These are phyloP conservation scores for Backusella sp. DNA, from an alignment of 192 early-diverging fungal genomes.

Conservation along the genomic window DNA sequence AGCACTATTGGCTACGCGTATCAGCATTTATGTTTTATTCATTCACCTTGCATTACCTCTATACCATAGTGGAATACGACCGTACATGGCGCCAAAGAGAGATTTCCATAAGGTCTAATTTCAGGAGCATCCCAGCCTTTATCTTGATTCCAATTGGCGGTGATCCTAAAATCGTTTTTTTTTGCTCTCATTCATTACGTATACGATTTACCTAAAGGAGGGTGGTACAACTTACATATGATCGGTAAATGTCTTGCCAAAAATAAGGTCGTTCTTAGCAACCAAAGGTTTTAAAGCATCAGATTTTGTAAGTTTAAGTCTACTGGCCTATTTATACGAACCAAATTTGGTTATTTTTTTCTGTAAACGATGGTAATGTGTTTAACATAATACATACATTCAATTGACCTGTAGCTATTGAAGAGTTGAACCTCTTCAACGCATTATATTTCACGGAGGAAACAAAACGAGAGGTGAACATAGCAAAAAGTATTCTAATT, in stretches of 20 bases:
- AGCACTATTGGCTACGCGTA: slow-evolving; percentile 51
- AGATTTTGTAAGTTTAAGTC: slow-evolving; percentile 23
- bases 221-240: slow-evolving; percentile 68
- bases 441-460: neutral
- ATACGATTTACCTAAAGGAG: neutral
- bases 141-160: slow-evolving; percentile 74
- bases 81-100: slow-evolving; percentile 78
- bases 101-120: slow-evolving; percentile 83
- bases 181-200: neutral
- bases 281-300: slow-evolving; percentile 51
- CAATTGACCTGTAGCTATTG: neutral
- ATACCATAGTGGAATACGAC: slow-evolving; percentile 94
- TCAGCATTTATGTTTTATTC: neutral
- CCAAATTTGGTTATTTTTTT: neutral
- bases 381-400: neutral
- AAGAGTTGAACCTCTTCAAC: neutral
- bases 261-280: slow-evolving; percentile 68
- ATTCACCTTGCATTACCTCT: slow-evolving; percentile 39
- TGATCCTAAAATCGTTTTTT: slow-evolving; percentile 33
- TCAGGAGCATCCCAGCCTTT: slow-evolving; percentile 80
- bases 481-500: neutral
- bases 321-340: slow-evolving; percentile 9
- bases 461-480: neutral
- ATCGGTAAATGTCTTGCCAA: slow-evolving; percentile 91
- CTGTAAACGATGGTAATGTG: neutral